Evolutionary conservation across 2,329 filamentous ascomycete genomes (phyloP), one percentile per base, ranked within the genome.

Genomic region (Fusarium sp.): DNA sequence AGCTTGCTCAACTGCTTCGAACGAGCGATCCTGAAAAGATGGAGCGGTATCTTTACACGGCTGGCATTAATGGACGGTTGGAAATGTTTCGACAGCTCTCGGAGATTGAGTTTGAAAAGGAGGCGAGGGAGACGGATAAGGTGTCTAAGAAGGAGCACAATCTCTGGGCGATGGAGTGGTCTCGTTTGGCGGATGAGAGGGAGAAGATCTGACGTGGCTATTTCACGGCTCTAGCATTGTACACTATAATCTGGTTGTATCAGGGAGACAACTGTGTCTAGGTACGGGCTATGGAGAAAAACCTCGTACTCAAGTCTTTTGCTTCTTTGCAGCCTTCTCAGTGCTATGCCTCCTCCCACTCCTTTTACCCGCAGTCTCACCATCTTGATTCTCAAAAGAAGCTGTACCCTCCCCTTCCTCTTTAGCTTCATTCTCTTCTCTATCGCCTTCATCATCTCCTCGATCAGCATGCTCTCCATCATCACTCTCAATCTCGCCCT

Each of bases 161-260:
- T 18, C 70, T 68, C 6, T 80, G 77, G 79, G 78, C 76, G 10
- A 65, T 74, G 69, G 78, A 80, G 65, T 80, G 78, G 75, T 72
- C 76, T n/a, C 74, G 73, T 16, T 58, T 80, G 38, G 77, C 74
- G 3, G 72, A 79, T 51, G 38, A 51, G 4, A 68, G 61, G 10
- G 69, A 51, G 11, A 66, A 67, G 49, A 70, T 72, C 42, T 79
- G 55, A 74, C 27, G 44, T 31, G 42, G 42, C 4, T 3, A 25
- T 8, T 46, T 25, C 0, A 46, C 6, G 42, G 8, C 10, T 34
- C 11, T 20, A 13, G 29, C 2, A 53, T 7, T n/a, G 27, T 57
- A 33, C 51, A 60, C 18, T 49, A 53, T 55, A 10, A 25, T 11
- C n/a, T 10, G 14, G 5, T 1, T 49, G 14, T 3, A 25, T 20